Evolutionary conservation across 1,284 basidiomycete genomes (phyloP).

Genomic region (Apiotrichum porosum): DNA sequence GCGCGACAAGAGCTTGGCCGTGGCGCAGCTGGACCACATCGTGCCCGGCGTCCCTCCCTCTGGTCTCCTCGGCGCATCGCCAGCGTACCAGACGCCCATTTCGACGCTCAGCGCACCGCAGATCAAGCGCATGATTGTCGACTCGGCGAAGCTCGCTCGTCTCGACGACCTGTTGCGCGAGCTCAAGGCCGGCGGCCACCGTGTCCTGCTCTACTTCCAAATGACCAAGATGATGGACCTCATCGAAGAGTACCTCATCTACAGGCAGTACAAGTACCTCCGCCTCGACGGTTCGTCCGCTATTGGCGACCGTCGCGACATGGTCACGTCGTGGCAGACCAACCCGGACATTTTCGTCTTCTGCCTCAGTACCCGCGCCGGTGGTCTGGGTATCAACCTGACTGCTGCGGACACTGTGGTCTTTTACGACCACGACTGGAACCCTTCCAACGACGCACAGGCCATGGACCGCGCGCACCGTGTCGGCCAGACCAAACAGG

Average conservation of each 20-base stretch:
- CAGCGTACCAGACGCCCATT: conserved; percentile 70
- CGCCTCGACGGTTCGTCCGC: conserved; percentile 93
- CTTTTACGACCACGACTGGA: conserved; percentile 99
- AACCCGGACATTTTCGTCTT: conserved; percentile 94
- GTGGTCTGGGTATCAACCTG: conserved; percentile 96
- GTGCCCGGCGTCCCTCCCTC: conserved; percentile 61
- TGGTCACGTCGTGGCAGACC: conserved; percentile 99
- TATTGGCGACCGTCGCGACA: conserved; percentile 92
- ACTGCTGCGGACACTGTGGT: conserved; percentile 97
- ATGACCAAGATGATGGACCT: conserved; percentile 99
- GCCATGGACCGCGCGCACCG: conserved; percentile 99
- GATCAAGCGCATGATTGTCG: conserved; percentile 90
- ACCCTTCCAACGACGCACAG: conserved; percentile 97
- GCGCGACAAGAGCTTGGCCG: conserved; percentile 60
- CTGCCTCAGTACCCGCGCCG: conserved; percentile 91
- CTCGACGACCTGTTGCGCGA: conserved; percentile 85
- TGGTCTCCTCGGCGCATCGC: conserved; percentile 68
- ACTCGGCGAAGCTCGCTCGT: conserved; percentile 92
- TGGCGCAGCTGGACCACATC: conserved; percentile 53
- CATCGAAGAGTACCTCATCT: conserved; percentile 98
- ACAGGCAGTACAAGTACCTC: conserved; percentile 95
- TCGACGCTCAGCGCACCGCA: conserved; percentile 91
- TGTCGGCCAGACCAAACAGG: conserved; percentile 96
- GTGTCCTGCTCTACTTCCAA: conserved; percentile 97
- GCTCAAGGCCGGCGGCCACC: conserved; percentile 88